Conservation (phyloP, 148 eudicot genomes). For the Spergularia marina region DNA sequence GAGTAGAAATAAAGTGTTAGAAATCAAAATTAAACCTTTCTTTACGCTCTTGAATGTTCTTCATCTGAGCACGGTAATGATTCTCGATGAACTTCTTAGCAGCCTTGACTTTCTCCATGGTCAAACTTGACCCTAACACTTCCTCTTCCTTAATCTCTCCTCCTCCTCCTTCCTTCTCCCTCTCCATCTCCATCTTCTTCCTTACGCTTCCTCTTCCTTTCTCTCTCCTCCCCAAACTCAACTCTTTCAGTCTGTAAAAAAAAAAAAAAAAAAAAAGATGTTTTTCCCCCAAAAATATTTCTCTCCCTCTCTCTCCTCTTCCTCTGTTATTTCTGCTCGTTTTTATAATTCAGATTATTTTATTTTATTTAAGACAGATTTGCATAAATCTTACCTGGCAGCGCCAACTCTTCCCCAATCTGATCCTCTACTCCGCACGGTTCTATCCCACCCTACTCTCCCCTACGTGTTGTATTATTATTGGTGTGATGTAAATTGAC, state of each 20-base stretch:
- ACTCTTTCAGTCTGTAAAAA: constrained; percentile 1
- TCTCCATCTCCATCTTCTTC: constrained; percentile 25
- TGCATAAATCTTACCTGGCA: constrained; percentile 37
- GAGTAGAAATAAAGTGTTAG: not conserved
- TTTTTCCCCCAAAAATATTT: not conserved
- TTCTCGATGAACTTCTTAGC: constrained; percentile 95
- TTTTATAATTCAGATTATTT: not conserved
- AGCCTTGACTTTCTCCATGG: constrained; percentile 94
- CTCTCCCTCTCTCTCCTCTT: not conserved
- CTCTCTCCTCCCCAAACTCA: not conserved
- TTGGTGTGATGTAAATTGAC: not conserved
- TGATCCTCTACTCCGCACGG: not conserved
- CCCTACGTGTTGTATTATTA: not conserved
- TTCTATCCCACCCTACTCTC: not conserved
- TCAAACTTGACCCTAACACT: constrained; percentile 77
- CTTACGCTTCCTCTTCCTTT: not conserved
- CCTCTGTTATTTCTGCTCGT: not conserved
- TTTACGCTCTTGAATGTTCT: constrained; percentile 81
- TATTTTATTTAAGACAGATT: constrained; percentile 16
- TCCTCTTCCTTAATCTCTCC: constrained; percentile 50
- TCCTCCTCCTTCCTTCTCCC: constrained; percentile 21
- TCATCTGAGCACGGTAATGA: constrained; percentile 85
- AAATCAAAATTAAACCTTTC: constrained; percentile 43
- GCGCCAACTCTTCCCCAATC: constrained; percentile 31
- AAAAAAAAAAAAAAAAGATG: not conserved